These are phyloP conservation scores for Perilla frutescens DNA, from an alignment of 257 asterid species.

Conservation along the genomic window DNA sequence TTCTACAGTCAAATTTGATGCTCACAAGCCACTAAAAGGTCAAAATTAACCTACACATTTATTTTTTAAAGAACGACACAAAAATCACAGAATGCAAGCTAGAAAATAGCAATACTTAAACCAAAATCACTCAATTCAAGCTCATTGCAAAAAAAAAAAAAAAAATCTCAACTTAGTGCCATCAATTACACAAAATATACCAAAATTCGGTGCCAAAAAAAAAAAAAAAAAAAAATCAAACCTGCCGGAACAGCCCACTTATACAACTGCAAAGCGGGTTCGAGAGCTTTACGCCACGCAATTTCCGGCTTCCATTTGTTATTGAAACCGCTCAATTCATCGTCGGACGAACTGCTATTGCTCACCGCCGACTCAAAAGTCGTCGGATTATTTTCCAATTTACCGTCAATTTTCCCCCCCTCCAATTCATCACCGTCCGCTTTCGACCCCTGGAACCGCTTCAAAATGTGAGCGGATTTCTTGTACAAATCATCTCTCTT, in stretches of 20 bases:
- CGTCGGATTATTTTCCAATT: constrained; percentile 25
- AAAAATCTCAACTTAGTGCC: constrained; percentile 3
- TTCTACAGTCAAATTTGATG: not conserved
- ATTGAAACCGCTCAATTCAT: constrained; percentile 39
- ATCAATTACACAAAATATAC: not conserved
- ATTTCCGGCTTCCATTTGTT: constrained; percentile 78
- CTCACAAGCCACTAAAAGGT: not conserved
- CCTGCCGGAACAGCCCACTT: constrained; percentile 86
- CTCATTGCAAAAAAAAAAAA: not conserved
- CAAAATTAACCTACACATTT: not conserved
- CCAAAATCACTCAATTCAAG: not conserved
- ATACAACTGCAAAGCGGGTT: constrained; percentile 85
- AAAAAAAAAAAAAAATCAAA: constrained; percentile 11
- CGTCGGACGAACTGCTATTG: constrained; percentile 47
- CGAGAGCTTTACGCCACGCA: constrained; percentile 89
- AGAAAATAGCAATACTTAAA: not conserved
- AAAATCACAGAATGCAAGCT: not conserved
- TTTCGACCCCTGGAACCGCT: constrained; percentile 68
- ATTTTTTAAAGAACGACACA: not conserved
- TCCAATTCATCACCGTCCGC: constrained; percentile 47
- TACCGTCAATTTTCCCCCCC: constrained; percentile 30
- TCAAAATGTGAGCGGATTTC: constrained; percentile 44
- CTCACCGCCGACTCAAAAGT: constrained; percentile 33
- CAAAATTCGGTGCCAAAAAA: not conserved
- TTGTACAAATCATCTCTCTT: constrained; percentile 46